These are phyloP conservation scores for Effrenium voratum DNA, from an alignment of 73 alveolate species.

Conservation along the genomic window DNA sequence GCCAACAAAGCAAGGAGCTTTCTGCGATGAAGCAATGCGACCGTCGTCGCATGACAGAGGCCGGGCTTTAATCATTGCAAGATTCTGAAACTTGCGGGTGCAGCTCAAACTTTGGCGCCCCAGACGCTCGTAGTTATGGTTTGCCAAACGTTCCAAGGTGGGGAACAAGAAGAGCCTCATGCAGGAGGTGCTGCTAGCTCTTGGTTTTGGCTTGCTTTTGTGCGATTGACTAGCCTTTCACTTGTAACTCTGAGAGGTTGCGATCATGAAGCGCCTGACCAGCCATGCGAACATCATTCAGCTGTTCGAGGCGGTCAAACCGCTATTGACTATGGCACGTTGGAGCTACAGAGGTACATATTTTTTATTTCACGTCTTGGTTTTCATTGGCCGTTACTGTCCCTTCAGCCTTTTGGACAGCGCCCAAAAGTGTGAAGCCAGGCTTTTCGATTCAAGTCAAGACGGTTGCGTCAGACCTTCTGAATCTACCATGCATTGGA, in stretches of 20 bases:
- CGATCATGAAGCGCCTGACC: conserved; percentile 95
- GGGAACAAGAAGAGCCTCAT: conserved; percentile 45
- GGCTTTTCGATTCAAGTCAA: too few relatives aligned
- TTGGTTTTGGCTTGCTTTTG: background rate
- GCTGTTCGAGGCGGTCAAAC: conserved; percentile 96
- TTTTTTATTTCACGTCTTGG: too few relatives aligned
- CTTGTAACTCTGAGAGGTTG: conserved; percentile 27
- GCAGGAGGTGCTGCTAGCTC: background rate
- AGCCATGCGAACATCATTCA: conserved; percentile 96
- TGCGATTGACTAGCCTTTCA: background rate
- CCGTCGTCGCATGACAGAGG: conserved; percentile 94
- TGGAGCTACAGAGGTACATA: too few relatives aligned
- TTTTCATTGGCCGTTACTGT: background rate
- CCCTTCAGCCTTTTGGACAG: background rate
- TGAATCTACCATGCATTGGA: too few relatives aligned
- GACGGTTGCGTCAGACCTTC: too few relatives aligned
- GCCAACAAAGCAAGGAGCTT: too few relatives aligned
- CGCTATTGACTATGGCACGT: too few relatives aligned
- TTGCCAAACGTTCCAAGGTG: background rate
- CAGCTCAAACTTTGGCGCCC: too few relatives aligned
- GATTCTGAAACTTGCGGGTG: too few relatives aligned
- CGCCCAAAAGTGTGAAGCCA: too few relatives aligned
- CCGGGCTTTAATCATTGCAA: too few relatives aligned
- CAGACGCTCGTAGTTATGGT: too few relatives aligned
- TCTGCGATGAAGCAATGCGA: conserved; percentile 85